Conservation (phyloP, 352 stramenopile species). For the Phytophthora macrochlamydospora region DNA sequence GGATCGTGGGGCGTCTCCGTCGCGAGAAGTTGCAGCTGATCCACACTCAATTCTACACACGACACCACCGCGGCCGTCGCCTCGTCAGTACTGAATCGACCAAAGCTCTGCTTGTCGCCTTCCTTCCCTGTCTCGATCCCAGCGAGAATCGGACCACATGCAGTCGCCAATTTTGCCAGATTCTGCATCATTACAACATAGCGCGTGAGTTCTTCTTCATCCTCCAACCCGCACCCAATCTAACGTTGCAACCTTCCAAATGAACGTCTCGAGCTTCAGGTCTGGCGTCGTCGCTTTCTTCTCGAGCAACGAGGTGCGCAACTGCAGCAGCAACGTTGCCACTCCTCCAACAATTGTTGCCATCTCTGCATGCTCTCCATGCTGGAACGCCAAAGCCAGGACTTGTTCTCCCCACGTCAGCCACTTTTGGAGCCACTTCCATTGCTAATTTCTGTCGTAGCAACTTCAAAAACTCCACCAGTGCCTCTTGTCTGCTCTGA, state of each 20-base stretch:
- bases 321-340: conserved; percentile 21
- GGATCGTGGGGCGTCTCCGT: not conserved
- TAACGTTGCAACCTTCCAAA: conserved; percentile 49
- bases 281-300: conserved; percentile 13
- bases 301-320: conserved; percentile 24
- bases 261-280: conserved; percentile 51
- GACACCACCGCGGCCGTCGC: conserved; percentile 31
- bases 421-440: conserved; percentile 19
- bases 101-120: not conserved
- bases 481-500: conserved; percentile 1
- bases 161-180: conserved; percentile 45
- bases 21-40: conserved; percentile 18
- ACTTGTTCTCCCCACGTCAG: conserved; percentile 35
- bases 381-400: conserved; percentile 21
- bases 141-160: conserved; percentile 24
- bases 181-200: conserved; percentile 33
- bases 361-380: conserved; percentile 7
- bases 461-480: conserved; percentile 26
- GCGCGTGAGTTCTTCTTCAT: not conserved
- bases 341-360: conserved; percentile 13
- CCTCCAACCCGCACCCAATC: not conserved
- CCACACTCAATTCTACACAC: conserved; percentile 36
- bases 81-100: conserved; percentile 36
- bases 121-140: not conserved
- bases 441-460: conserved; percentile 14